Evolutionary conservation across 2,329 filamentous ascomycete genomes (phyloP).

Genomic region (Moelleriella libera): DNA sequence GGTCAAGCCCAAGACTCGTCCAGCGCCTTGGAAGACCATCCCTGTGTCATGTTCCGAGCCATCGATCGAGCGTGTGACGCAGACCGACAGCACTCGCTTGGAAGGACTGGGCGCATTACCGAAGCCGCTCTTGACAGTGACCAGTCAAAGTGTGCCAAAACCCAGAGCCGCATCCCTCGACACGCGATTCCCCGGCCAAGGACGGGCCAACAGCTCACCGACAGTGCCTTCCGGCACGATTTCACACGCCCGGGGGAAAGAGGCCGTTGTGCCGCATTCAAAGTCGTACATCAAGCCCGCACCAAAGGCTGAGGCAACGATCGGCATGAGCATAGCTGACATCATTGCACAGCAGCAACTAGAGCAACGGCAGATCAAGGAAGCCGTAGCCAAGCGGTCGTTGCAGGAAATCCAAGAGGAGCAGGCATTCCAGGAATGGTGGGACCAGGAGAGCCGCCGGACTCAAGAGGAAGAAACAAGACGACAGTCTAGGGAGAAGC

Average conservation of each 20-base stretch:
- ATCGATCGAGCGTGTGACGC: slow-evolving; percentile 34
- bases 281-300: slow-evolving; percentile 44
- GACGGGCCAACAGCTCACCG: slow-evolving; percentile 21
- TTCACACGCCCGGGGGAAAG: slow-evolving; percentile 15
- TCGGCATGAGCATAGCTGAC: slow-evolving; percentile 67
- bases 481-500: slow-evolving; percentile 25
- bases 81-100: slow-evolving; percentile 13
- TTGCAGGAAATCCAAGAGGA: slow-evolving; percentile 93
- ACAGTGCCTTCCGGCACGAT: slow-evolving; percentile 12
- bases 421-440: slow-evolving; percentile 94
- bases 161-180: slow-evolving; percentile 42
- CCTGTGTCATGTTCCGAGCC: slow-evolving; percentile 28
- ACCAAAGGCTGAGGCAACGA: slow-evolving; percentile 45
- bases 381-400: slow-evolving; percentile 76
- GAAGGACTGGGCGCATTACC: slow-evolving; percentile 11
- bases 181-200: slow-evolving; percentile 47
- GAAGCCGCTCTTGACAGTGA: slow-evolving; percentile 26
- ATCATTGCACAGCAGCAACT: slow-evolving; percentile 79
- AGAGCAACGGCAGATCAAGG: slow-evolving; percentile 70
- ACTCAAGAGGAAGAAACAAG: slow-evolving; percentile 49
- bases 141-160: slow-evolving; percentile 17
- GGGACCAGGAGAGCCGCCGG: slow-evolving; percentile 70
- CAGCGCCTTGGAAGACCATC: slow-evolving; percentile 54
- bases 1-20: slow-evolving; percentile 19
- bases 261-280: slow-evolving; percentile 41